Evolutionary conservation across 78 protist genomes (phyloP), one percentile per base, ranked within the genome.

Genomic region (Chrysochromulina tobinii): DNA sequence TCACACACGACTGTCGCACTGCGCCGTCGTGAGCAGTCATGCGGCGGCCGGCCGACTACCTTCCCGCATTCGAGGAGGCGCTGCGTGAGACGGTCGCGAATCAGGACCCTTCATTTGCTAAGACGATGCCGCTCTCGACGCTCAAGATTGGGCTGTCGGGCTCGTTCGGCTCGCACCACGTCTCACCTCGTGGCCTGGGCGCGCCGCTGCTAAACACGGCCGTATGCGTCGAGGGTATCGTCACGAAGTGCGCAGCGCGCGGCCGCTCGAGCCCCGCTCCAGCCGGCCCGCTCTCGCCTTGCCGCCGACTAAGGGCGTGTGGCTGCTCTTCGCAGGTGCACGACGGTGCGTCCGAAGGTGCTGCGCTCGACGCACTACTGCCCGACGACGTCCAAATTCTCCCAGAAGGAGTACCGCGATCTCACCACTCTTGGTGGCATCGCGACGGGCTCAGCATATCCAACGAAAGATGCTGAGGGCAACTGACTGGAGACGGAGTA

Each of bases 191-290:
- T 54, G 95, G 93, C 20, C 94, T 99, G 20, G n/a, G 54, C 3
- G 94, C 99, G 17, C 7, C 38, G 17, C 85, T 92, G 66, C 88
- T 99, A 51, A 94, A 97, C 38, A 0, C 50, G 50, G 55, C 98
- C 50, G 99, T 99, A 23, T 58, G 93, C 59, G 69, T 99, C 61
- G 99, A 99, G 69, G 99, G 99, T 58, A 98, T 99, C 81, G 98
- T 98, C 5, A 99, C 99, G 21, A 96, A 97, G 12, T 95, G 98
- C 38, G 38, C 38, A 38, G 38, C 38, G 38, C 89, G n/a, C 20
- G 38, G 38, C 38, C 38, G 38, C 38, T 38, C 38, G 38, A 38
- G 38, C 38, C 38, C 38, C 38, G 38, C 38, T 38, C 38, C 38
- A 38, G 38, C 38, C 38, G 38, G 38, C 38, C 38, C 38, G 38